These are phyloP conservation scores for Suillus hirtellus DNA, from an alignment of 768 basidiomycete genomes.

Conservation along the genomic window DNA sequence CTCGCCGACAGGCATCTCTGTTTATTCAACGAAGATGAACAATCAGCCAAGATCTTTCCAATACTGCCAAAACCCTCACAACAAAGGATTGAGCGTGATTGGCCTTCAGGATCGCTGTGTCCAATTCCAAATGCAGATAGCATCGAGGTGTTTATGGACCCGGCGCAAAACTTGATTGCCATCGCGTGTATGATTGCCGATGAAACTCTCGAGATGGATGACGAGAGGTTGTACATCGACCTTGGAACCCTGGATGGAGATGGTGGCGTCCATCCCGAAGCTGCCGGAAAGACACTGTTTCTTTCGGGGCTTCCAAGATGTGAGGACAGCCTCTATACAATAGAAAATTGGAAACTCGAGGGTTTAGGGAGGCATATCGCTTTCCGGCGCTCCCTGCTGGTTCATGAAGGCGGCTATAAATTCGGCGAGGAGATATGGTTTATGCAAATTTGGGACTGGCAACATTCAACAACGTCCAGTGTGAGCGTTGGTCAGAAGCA, in stretches of 20 bases:
- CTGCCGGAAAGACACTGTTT: constrained; percentile 1
- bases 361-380: constrained; percentile 2
- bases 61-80: neutral
- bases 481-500: neutral
- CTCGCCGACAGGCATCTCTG: constrained; percentile 7
- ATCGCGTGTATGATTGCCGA: neutral
- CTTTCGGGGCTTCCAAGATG: neutral
- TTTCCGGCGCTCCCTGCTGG: neutral
- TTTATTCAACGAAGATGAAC: neutral
- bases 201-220: neutral
- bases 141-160: constrained; percentile 2
- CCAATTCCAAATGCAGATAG: neutral
- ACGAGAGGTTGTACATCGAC: neutral
- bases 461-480: neutral
- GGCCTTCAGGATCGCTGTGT: neutral
- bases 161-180: constrained; percentile 4
- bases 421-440: neutral
- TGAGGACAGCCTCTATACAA: neutral
- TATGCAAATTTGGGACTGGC: constrained; percentile 12
- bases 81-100: neutral
- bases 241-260: constrained; percentile 2
- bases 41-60: neutral
- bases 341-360: constrained; percentile 1
- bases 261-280: neutral
- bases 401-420: neutral